Conservation (phyloP, 2,329 filamentous ascomycete genomes). For the Pestalotiopsis sp. region DNA sequence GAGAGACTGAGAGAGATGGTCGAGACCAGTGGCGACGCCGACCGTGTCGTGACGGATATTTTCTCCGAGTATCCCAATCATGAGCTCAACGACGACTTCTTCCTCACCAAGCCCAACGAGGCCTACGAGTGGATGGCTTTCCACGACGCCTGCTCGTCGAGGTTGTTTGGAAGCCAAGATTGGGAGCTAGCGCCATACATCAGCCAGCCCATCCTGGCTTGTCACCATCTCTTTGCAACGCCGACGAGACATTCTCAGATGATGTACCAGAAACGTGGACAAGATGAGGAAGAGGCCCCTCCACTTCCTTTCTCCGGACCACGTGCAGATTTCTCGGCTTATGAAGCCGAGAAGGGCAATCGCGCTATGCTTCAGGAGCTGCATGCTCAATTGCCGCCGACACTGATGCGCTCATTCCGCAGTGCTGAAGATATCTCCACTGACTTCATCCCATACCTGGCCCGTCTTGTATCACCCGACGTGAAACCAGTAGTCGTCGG, state of each 20-base stretch:
- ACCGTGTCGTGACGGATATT: constrained; percentile 79
- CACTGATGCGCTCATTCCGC: constrained; percentile 76
- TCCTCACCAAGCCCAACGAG: constrained; percentile 82
- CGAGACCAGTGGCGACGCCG: constrained; percentile 77
- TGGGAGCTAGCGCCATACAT: constrained; percentile 93
- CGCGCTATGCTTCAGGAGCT: constrained; percentile 73
- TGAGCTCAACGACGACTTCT: constrained; percentile 90
- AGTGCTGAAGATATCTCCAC: constrained; percentile 76
- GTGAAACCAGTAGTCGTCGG: constrained; percentile 88
- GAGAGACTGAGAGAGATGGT: constrained; percentile 75
- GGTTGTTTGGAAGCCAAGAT: constrained; percentile 81
- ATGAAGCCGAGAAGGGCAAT: constrained; percentile 81
- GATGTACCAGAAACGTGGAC: constrained; percentile 47
- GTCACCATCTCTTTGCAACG: constrained; percentile 88
- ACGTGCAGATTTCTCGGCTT: constrained; percentile 78
- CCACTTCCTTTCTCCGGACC: constrained; percentile 79
- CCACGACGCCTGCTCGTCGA: constrained; percentile 71
- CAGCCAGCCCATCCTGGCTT: constrained; percentile 82
- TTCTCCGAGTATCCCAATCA: constrained; percentile 85
- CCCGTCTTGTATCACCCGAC: constrained; percentile 83
- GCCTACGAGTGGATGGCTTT: constrained; percentile 75
- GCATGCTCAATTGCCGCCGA: constrained; percentile 71
- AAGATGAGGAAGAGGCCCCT: constrained; percentile 51
- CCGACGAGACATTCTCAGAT: constrained; percentile 53
- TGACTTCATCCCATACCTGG: constrained; percentile 83